Base-by-base conservation (phyloP, 805 yeast genomes). In the Candida loeiensis region DNA sequence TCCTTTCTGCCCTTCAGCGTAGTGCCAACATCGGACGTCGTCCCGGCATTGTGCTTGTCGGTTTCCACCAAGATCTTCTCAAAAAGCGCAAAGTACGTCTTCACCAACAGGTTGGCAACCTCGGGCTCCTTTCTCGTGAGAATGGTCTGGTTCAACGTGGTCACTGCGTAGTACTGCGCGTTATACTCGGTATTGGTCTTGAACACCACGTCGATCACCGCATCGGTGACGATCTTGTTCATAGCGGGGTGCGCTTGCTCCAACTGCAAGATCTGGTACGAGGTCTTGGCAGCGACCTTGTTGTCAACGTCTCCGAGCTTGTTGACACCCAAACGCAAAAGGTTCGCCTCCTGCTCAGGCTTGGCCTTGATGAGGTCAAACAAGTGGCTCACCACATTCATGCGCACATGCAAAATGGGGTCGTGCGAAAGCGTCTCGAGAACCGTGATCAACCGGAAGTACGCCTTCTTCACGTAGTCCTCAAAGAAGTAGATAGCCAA, bases 261-360 rank as follows among this genome's bases (percentile, higher is more conserved):
- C 30, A 89, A 64, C 52, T 83, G 82, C 47, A 90, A 71, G 34
- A 93, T 66, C 47, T 82, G 80, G 59, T 78, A 87, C 4, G 97
- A 89, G 1, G 95, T 79, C 56, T 86, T 86, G 1, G 98, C 85
- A 1, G 95, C 79, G 4, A 93, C 96, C 58, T 88, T 88, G 46
- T 86, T 84, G 47, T 91, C 96, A 32, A 77, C 76, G 58, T 93
- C 99, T 64, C 99, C 99, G 26, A 93, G 71, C 59, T 93, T 93
- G 61, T 93, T 93, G 34, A 89, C 93, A 39, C 95, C 96, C 39
- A 93, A 71, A 51, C 89, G 76, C 53, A 93, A 71, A 49, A 93
- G 69, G 60, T 93, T 93, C 38, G 82, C 95, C 62, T 93, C 99
- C 69, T 93, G 99, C 66, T 93, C 99, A 3, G 99, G 98, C 61